A percentile compares a stretch with the other conserved stretches of the same genome.
Evolutionary conservation across 352 stramenopile genomes (phyloP).

Genomic region (Phytophthora cryptogea): DNA sequence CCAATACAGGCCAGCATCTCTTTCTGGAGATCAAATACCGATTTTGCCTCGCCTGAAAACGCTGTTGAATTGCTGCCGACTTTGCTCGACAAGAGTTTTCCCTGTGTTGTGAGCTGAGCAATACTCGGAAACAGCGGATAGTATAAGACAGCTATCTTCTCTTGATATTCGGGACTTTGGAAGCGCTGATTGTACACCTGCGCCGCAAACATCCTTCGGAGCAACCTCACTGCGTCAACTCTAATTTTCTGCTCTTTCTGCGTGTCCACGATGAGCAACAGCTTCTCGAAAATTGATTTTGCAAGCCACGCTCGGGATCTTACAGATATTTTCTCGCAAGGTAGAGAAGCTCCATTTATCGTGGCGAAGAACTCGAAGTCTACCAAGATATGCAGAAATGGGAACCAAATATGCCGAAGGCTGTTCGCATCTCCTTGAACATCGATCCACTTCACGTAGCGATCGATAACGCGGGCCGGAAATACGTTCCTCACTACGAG

Average conservation of each 20-base stretch:
- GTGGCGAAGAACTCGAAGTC: constrained; percentile 76
- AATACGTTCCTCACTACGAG: constrained; percentile 53
- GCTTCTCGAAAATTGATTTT: constrained; percentile 51
- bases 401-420: constrained; percentile 68
- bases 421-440: constrained; percentile 51
- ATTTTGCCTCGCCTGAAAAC: constrained; percentile 6
- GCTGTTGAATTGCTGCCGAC: background rate
- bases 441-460: constrained; percentile 51
- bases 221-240: constrained; percentile 48
- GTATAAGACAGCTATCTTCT: constrained; percentile 66
- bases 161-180: constrained; percentile 48
- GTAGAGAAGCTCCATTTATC: constrained; percentile 47
- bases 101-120: constrained; percentile 51
- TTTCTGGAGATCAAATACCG: constrained; percentile 46
- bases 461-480: constrained; percentile 44
- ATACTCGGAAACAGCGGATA: constrained; percentile 54
- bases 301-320: constrained; percentile 55
- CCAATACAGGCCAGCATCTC: constrained; percentile 68
- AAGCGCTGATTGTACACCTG: constrained; percentile 62
- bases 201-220: constrained; percentile 66
- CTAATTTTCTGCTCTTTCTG: constrained; percentile 70
- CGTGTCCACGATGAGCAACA: constrained; percentile 57
- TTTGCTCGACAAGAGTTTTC: constrained; percentile 44
- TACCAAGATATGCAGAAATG: constrained; percentile 64
- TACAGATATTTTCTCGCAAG: background rate